Conservation (phyloP, 106 monocot species). For the Apostasia ramifera region DNA sequence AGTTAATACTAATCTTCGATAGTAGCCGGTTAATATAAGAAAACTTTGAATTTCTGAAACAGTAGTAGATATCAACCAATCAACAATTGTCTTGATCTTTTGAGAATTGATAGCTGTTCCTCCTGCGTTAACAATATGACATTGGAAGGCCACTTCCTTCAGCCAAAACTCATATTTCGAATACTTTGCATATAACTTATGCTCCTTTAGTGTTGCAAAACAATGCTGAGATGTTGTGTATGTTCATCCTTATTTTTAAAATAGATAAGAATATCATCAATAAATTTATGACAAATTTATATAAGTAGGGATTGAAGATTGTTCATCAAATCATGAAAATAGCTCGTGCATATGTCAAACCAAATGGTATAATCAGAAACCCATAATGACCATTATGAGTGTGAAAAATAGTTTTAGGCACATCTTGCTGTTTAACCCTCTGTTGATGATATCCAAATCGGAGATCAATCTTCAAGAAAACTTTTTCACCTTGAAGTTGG, state of each 20-base stretch:
- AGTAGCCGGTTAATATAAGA: constrained; percentile 1
- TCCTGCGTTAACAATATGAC: too few relatives aligned
- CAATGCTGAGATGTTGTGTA: constrained; percentile 3
- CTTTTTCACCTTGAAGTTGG: not conserved
- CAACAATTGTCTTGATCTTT: not conserved
- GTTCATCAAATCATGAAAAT: not conserved
- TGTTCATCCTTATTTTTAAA: not conserved
- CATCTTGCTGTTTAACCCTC: not conserved
- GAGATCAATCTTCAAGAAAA: not conserved
- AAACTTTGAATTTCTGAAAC: constrained; percentile 1
- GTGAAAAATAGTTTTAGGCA: not conserved
- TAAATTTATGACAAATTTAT: too few relatives aligned
- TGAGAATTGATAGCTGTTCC: not conserved
- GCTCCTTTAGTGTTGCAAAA: not conserved
- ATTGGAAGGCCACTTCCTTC: too few relatives aligned
- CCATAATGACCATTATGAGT: not conserved
- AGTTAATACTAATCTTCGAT: not conserved
- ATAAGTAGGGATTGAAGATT: too few relatives aligned
- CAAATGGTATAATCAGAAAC: too few relatives aligned
- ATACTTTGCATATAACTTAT: not conserved
- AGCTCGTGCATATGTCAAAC: not conserved
- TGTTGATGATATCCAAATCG: not conserved
- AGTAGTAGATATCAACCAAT: not conserved
- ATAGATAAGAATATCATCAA: too few relatives aligned
- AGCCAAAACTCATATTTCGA: not conserved